A percentile compares a stretch with the other conserved stretches of the same genome.
phyloP scores from a whole-genome alignment of 2,329 filamentous ascomycete genomes.

The Aspergillus ibericus region DNA sequence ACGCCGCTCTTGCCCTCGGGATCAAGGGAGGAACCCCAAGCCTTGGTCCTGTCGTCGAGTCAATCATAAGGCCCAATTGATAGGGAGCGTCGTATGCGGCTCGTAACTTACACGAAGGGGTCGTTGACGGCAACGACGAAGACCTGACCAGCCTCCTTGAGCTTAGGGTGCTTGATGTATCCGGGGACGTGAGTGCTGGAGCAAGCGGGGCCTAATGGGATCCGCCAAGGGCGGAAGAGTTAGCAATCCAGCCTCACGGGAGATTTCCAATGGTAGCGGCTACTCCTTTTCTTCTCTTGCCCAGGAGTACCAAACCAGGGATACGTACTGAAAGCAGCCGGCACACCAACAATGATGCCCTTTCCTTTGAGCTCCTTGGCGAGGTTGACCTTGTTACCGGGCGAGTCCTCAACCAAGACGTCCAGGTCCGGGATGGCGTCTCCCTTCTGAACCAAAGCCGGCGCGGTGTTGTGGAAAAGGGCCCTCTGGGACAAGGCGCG shows the following conservation, averaged over 20 bases:
- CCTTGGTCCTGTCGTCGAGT: conserved; percentile 69
- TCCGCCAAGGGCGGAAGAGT: background rate
- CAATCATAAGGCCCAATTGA: background rate
- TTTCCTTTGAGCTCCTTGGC: conserved; percentile 73
- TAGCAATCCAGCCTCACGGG: background rate
- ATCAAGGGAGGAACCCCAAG: conserved; percentile 78
- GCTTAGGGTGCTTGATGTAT: conserved; percentile 76
- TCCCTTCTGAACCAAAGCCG: conserved; percentile 66
- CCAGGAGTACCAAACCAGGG: background rate
- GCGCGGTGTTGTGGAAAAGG: conserved; percentile 42
- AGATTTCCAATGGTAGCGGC: background rate
- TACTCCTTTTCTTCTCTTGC: background rate
- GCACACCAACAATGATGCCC: conserved; percentile 81
- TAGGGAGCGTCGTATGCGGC: background rate
- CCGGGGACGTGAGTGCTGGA: conserved; percentile 75
- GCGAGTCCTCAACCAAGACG: conserved; percentile 78
- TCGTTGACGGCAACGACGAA: conserved; percentile 95
- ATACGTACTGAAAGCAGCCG: conserved; percentile 68
- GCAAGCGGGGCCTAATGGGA: conserved; percentile 56
- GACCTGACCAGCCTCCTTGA: conserved; percentile 77
- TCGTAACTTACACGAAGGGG: conserved; percentile 78
- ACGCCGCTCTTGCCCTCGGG: conserved; percentile 73
- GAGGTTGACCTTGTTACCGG: conserved; percentile 87
- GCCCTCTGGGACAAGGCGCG: conserved; percentile 33
- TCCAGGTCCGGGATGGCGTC: conserved; percentile 76